Conservation (phyloP, 2,329 filamentous ascomycete species). For the Microsporum ferrugineum region DNA sequence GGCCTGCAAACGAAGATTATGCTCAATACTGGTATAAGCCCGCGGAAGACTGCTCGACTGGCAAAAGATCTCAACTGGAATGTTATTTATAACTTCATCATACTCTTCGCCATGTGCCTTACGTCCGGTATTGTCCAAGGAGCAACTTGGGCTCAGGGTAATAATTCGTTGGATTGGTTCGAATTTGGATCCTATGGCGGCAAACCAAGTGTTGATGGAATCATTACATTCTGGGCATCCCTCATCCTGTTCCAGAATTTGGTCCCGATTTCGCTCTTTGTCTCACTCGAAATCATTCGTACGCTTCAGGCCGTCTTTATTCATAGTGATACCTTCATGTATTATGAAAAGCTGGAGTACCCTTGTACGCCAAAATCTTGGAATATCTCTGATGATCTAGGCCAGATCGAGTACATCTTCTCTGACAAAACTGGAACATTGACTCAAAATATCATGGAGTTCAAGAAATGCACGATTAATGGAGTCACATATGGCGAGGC, state of each 20-base stretch:
- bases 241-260: slow-evolving; percentile 96
- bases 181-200: slow-evolving; percentile 75
- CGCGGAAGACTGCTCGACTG: slow-evolving; percentile 83
- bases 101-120: slow-evolving; percentile 82
- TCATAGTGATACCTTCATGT: slow-evolving; percentile 92
- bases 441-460: slow-evolving; percentile 94
- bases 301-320: slow-evolving; percentile 93
- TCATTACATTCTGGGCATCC: slow-evolving; percentile 93
- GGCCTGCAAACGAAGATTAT: slow-evolving; percentile 98
- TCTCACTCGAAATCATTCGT: slow-evolving; percentile 89
- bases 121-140: slow-evolving; percentile 77
- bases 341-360: slow-evolving; percentile 87
- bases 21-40: slow-evolving; percentile 93
- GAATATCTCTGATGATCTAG: slow-evolving; percentile 97
- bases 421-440: slow-evolving; percentile 87
- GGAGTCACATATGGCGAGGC: slow-evolving; percentile 94
- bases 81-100: slow-evolving; percentile 88
- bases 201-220: slow-evolving; percentile 65
- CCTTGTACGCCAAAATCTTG: slow-evolving; percentile 95
- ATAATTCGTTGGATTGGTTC: slow-evolving; percentile 69
- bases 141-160: slow-evolving; percentile 60
- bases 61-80: slow-evolving; percentile 93
- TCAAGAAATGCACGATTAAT: slow-evolving; percentile 96
- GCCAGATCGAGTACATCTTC: slow-evolving; percentile 98
- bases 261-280: slow-evolving; percentile 96